These are phyloP conservation scores for Backusella luteola DNA, from an alignment of 192 early-diverging fungal genomes.

Conservation along the genomic window DNA sequence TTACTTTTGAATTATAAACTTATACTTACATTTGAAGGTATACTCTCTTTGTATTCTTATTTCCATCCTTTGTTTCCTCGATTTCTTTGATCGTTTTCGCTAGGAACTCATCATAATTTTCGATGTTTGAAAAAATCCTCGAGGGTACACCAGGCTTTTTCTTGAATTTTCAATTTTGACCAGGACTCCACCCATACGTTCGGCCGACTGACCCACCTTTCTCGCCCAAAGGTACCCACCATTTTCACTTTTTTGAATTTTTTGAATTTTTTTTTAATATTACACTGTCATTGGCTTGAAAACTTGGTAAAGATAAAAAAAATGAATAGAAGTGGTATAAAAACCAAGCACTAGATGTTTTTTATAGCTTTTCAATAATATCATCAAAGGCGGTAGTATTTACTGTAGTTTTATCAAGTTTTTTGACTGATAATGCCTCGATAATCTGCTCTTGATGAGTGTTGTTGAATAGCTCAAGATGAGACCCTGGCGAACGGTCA, in stretches of 20 bases:
- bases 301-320: background rate
- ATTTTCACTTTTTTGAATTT: too few relatives aligned
- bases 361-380: too few relatives aligned
- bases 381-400: background rate
- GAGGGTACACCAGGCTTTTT: too few relatives aligned
- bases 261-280: too few relatives aligned
- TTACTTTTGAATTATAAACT: too few relatives aligned
- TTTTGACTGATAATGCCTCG: background rate
- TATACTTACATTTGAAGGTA: too few relatives aligned
- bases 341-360: too few relatives aligned
- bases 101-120: background rate
- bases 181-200: too few relatives aligned
- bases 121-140: background rate
- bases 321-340: background rate
- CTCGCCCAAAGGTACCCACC: too few relatives aligned
- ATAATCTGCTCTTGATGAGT: background rate
- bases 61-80: background rate
- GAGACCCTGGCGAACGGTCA: background rate
- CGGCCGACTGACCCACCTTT: too few relatives aligned
- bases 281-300: too few relatives aligned
- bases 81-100: background rate
- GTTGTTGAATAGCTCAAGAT: background rate
- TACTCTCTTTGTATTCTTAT: background rate
- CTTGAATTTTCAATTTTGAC: too few relatives aligned
- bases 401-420: background rate